Evolutionary conservation across 2,329 filamentous ascomycete genomes (phyloP).

Genomic region (Blastomyces parvus): DNA sequence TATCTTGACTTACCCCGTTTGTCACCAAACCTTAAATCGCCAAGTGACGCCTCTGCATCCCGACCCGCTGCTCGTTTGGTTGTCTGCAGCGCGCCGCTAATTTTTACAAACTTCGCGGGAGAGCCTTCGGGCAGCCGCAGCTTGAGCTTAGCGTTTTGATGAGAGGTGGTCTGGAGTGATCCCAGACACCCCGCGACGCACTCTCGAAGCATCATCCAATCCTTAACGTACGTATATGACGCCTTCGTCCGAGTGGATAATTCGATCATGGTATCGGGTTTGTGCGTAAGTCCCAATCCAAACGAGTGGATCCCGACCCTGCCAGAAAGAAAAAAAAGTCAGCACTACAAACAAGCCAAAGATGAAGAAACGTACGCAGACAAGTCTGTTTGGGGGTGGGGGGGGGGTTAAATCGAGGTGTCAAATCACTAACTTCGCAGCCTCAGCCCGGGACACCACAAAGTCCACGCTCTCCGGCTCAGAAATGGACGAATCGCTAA

Average conservation of each 20-base stretch:
- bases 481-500: slow-evolving; percentile 92
- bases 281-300: slow-evolving; percentile 90
- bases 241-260: slow-evolving; percentile 91
- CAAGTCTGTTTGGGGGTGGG: not conserved
- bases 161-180: slow-evolving; percentile 85
- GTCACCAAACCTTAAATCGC: slow-evolving; percentile 89
- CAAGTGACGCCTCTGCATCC: slow-evolving; percentile 84
- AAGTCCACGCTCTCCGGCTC: slow-evolving; percentile 96
- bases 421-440: slow-evolving; percentile 65
- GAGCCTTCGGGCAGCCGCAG: slow-evolving; percentile 90
- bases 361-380: not conserved
- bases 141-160: slow-evolving; percentile 95
- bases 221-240: slow-evolving; percentile 96
- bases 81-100: slow-evolving; percentile 89
- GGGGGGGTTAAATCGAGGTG: not conserved
- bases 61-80: slow-evolving; percentile 92
- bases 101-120: slow-evolving; percentile 96
- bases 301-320: slow-evolving; percentile 95
- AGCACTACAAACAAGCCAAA: slow-evolving; percentile 15
- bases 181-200: slow-evolving; percentile 90
- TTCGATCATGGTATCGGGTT: slow-evolving; percentile 98
- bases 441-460: slow-evolving; percentile 90
- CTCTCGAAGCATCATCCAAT: slow-evolving; percentile 99
- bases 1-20: slow-evolving; percentile 50
- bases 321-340: slow-evolving; percentile 15